These are phyloP conservation scores for Xylaria sp. DNA, from an alignment of 2,329 filamentous ascomycete genomes.

Conservation along the genomic window DNA sequence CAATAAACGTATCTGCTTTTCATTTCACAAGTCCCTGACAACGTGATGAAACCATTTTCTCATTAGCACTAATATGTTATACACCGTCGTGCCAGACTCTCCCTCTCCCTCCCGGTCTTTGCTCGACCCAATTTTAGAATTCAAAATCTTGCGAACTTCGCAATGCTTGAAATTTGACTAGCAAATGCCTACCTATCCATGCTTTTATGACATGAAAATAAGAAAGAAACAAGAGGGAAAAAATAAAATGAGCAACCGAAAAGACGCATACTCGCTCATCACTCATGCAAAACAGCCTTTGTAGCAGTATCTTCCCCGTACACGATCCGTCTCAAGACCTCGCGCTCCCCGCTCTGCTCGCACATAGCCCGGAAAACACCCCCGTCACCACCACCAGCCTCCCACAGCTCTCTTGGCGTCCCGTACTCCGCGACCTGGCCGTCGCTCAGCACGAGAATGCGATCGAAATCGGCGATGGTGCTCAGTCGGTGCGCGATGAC, in stretches of 20 bases:
- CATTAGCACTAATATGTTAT: conserved; percentile 9
- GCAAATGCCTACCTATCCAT: not conserved
- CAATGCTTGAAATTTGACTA: not conserved
- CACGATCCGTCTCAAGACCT: conserved; percentile 25
- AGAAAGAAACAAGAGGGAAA: not conserved
- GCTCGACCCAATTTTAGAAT: not conserved
- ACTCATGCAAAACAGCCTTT: not conserved
- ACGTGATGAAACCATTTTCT: not conserved
- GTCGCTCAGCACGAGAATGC: conserved; percentile 73
- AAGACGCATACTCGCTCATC: not conserved
- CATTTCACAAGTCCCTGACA: not conserved
- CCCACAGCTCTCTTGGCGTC: conserved; percentile 66
- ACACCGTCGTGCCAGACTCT: not conserved
- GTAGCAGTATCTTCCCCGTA: conserved; percentile 17
- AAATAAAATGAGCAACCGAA: not conserved
- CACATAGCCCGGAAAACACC: conserved; percentile 32
- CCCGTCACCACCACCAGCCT: conserved; percentile 27
- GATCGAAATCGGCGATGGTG: conserved; percentile 79
- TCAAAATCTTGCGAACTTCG: not conserved
- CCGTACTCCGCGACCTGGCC: conserved; percentile 73
- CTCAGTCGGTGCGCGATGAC: conserved; percentile 79
- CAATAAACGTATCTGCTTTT: not conserved
- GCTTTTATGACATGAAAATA: not conserved
- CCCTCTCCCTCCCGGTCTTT: too few species aligned
- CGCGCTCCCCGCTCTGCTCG: conserved; percentile 32